Base-by-base conservation (phyloP, 208 protist genomes). In the Acanthamoeba healyi region DNA sequence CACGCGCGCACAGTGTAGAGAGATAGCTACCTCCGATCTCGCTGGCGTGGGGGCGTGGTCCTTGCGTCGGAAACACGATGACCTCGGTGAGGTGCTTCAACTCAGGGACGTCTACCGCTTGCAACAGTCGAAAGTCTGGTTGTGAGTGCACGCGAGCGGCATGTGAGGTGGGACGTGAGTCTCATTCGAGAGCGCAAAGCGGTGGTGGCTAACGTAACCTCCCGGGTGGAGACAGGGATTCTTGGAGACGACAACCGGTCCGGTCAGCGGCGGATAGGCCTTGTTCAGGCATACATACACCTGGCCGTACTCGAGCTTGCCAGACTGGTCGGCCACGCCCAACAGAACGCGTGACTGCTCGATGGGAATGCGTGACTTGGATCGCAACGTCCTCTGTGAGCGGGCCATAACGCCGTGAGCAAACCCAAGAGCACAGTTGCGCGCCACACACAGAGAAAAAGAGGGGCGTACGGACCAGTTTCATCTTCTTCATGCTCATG, bases 211-310 rank as follows among this genome's bases (percentile, higher is more conserved):
- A n/a, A 22, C 51, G 14, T 74, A 91, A n/a, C 84, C 84, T 65
- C 84, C 84, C 1, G 84, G 84, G 32, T 91, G 84, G 9, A 91
- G 61, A 34, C 84, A 91, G 0, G 84, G 84, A 44, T 91, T 91
- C 54, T 91, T 91, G n/a, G 36, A 51, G 84, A 91, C 32, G 5
- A 29, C 56, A 7, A 91, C 54, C 1, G 17, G 54, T 14, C 84
- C 84, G 5, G 26, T 38, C 0, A 70, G 2, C 0, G 56, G 42
- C 2, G 17, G 14, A 1, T 40, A 9, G 17, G 22, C 1, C 40
- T 3, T 34, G 2, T 40, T 12, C 6, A 87, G 14, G 51, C 42
- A 22, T 1, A 87, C 17, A 19, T 46, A 87, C 32, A 58, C 79
- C 17, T 87, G 79, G 29, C 79, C 79, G 17, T 87, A 87, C 38